These are phyloP conservation scores for Dryadomyces quercivorus DNA, from an alignment of 2,329 filamentous ascomycete species.

Conservation along the genomic window DNA sequence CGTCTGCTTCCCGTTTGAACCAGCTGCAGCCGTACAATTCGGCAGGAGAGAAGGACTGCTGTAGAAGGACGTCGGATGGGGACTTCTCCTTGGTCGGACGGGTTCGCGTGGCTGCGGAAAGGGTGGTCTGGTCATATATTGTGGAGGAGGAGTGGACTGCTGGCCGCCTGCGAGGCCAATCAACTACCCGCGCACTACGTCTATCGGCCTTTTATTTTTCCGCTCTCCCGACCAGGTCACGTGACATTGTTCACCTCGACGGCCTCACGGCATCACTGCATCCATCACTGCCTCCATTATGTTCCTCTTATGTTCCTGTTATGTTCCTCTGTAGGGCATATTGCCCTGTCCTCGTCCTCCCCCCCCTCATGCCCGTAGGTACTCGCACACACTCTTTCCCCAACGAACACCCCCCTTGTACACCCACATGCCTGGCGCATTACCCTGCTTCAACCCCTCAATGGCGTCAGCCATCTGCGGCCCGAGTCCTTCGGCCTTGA, in stretches of 20 bases:
- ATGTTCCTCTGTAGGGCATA: too few species aligned
- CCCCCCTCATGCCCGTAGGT: slow-evolving; percentile 23
- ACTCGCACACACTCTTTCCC: slow-evolving; percentile 33
- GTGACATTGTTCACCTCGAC: too few species aligned
- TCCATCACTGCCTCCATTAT: too few species aligned
- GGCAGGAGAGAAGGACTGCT: not conserved
- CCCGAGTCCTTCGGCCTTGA: slow-evolving; percentile 37
- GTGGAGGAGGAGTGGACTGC: too few species aligned
- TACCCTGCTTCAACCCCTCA: slow-evolving; percentile 36
- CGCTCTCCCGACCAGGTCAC: too few species aligned
- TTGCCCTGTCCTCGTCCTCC: not conserved
- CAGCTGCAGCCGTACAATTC: not conserved
- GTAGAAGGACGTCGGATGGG: not conserved
- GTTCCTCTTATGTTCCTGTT: too few species aligned
- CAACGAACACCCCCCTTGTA: slow-evolving; percentile 39
- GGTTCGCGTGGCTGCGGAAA: not conserved
- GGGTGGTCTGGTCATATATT: not conserved
- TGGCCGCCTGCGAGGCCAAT: too few species aligned
- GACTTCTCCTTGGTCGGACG: not conserved
- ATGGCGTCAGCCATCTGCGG: slow-evolving; percentile 36
- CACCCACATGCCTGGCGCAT: slow-evolving; percentile 39
- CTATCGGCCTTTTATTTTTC: too few species aligned
- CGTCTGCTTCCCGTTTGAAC: not conserved
- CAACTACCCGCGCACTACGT: too few species aligned
- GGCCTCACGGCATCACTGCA: too few species aligned